These are phyloP conservation scores for Bocquillonia castaneifolia DNA, from an alignment of 441 rosid species.

Conservation along the genomic window DNA sequence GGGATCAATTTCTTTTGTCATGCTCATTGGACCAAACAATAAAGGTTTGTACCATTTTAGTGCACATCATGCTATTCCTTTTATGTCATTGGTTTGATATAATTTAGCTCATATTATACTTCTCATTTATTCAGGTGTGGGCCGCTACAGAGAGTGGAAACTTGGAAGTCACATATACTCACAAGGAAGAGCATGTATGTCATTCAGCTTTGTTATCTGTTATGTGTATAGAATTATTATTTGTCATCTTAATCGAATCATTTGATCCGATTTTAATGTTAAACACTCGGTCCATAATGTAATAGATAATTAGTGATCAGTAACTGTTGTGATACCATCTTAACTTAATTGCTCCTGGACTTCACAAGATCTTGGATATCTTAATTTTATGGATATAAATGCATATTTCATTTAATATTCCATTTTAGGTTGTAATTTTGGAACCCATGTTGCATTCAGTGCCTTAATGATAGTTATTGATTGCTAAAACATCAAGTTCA, in stretches of 20 bases:
- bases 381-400: not conserved
- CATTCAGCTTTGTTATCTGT: slow-evolving; percentile 9
- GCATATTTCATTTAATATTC: too few relatives aligned
- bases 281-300: not conserved
- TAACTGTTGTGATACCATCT: not conserved
- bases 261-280: not conserved
- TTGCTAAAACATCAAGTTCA: not conserved
- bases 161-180: slow-evolving; percentile 90
- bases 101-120: not conserved
- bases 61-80: not conserved
- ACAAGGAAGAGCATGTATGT: slow-evolving; percentile 82
- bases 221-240: slow-evolving; percentile 9
- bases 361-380: not conserved
- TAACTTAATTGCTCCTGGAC: too few relatives aligned
- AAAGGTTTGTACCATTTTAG: slow-evolving; percentile 46
- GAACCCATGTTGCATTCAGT: not conserved
- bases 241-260: not conserved
- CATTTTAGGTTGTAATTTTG: not conserved
- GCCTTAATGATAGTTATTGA: not conserved
- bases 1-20: slow-evolving; percentile 97
- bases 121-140: slow-evolving; percentile 63
- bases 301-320: not conserved
- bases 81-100: not conserved
- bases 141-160: slow-evolving; percentile 85
- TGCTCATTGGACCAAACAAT: slow-evolving; percentile 91